phyloP scores from a whole-genome alignment of 2,329 filamentous ascomycete genomes.

The Xylaria sp. region DNA sequence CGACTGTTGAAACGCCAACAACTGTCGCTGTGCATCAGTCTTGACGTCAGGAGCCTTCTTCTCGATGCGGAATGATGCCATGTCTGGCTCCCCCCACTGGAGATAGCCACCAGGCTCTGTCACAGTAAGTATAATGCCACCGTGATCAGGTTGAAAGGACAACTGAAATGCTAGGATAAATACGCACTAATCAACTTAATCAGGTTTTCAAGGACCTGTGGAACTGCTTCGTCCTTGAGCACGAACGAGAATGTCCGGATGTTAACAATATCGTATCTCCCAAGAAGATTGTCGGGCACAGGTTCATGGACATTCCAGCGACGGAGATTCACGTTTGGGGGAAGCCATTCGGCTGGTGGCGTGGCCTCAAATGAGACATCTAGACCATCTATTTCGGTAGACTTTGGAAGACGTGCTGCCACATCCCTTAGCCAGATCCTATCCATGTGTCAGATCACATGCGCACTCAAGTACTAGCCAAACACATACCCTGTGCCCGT shows the following conservation, averaged over 20 bases:
- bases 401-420: slow-evolving; percentile 4
- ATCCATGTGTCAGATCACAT: background rate
- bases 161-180: background rate
- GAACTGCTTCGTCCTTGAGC: slow-evolving; percentile 9
- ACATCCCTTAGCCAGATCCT: slow-evolving; percentile 10
- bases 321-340: slow-evolving; percentile 18
- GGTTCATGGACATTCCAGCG: slow-evolving; percentile 17
- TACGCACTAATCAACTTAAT: slow-evolving; percentile 18
- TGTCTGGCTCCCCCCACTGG: slow-evolving; percentile 21
- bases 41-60: slow-evolving; percentile 3
- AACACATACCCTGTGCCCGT: slow-evolving; percentile 29
- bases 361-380: slow-evolving; percentile 27
- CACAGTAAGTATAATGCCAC: too few relatives aligned
- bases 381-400: slow-evolving; percentile 20
- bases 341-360: slow-evolving; percentile 18
- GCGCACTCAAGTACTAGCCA: background rate
- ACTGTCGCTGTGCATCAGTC: background rate
- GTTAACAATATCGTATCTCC: slow-evolving; percentile 25
- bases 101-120: slow-evolving; percentile 24
- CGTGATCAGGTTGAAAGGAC: too few relatives aligned
- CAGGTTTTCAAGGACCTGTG: slow-evolving; percentile 1
- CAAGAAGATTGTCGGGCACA: slow-evolving; percentile 22
- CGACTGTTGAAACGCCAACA: slow-evolving; percentile 1
- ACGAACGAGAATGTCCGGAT: slow-evolving; percentile 25
- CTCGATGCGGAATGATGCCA: slow-evolving; percentile 7